Evolutionary conservation across 1,284 basidiomycete genomes (phyloP), one percentile per base, ranked within the genome.

Genomic region (Cryptococcus sp.): DNA sequence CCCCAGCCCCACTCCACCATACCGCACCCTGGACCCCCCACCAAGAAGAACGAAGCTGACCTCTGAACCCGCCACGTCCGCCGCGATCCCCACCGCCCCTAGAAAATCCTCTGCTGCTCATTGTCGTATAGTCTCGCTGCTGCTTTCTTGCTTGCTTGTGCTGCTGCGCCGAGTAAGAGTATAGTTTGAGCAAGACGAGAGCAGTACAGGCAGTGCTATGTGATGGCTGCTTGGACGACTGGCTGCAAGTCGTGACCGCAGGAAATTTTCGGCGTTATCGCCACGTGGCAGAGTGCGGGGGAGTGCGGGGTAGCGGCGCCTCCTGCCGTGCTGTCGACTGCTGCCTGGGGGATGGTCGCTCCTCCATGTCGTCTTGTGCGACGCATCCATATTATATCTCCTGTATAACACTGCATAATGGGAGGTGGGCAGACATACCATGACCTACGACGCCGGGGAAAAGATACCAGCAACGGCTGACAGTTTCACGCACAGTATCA

Each of bases 1-100:
- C 80, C 53, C 80, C 71, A 51, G 77, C 78, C 12, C 70, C 70
- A 51, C 75, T 5, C 28, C 28, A 9, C 28, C 28, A 33, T 9
- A 33, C 28, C 28, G 9, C 28, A 33, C 74, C 42, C 72, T 58
- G 15, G 65, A 62, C 37, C 64, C 57, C 48, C 69, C 24, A 36
- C 28, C 47, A 21, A 49, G 9, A 45, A 46, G 15, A 46, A 3
- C 11, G 15, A 24, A 9, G 37, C 56, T 24, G 21, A 57, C 56
- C 56, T 46, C 56, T 38, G 56, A 57, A 57, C 40, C 56, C 56
- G 36, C 56, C 56, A 46, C 56, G 51, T 53, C 50, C 50, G 9
- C 56, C 56, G 50, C 57, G 40, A 36, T 55, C 52, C 53, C 55
- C 55, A 33, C 59, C 59, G 36, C 59, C 46, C 46, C 59, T 46